Evolutionary conservation across 2,329 filamentous ascomycete species (phyloP), one percentile per base, ranked within the genome.

Genomic region (Epichloe sibirici): DNA sequence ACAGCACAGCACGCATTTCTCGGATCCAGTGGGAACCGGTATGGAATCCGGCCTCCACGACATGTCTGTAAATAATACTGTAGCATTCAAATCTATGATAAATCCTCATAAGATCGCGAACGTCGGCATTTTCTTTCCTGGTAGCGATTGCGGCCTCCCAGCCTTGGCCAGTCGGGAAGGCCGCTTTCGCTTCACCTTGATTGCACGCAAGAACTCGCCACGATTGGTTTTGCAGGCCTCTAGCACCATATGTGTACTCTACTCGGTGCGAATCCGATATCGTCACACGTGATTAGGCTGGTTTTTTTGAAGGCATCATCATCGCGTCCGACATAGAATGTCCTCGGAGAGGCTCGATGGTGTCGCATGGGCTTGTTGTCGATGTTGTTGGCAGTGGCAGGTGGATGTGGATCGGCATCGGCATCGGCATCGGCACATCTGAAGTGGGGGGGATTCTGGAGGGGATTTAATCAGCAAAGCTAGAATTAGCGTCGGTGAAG

Each of bases 51-150:
- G 42, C 49, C 42, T 51, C 49, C 3, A 51, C 42, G n/a, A 45
- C 49, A 39, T 51, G 49, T 3, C 28, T 31, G 42, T 51, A 51
- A 9, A 51, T 45, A 34, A n/a, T n/a, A n/a, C 45, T 45, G 13
- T 51, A 31, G 40, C 49, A 51, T 28, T 51, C 49, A 45, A 51
- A 51, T 43, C 40, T 51, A 45, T 51, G 49, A 51, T 45, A 1
- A 51, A 17, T 17, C 17, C 17, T 17, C 17, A 17, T 2, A 17
- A 17, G 40, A 38, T 51, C 49, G 31, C 49, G 49, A 13, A 51
- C 43, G 42, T 51, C 49, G 15, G 42, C n/a, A 15, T 45, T 51
- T 38, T 51, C 49, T 45, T 45, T 45, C 49, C 45, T 51, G 49
- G 49, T 51, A 13, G 49, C 49, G 15, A 51, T 51, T 15, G 49